Conservation (phyloP, 225 moss, liverwort and hornwort genomes). For the Climacium dendroides region DNA sequence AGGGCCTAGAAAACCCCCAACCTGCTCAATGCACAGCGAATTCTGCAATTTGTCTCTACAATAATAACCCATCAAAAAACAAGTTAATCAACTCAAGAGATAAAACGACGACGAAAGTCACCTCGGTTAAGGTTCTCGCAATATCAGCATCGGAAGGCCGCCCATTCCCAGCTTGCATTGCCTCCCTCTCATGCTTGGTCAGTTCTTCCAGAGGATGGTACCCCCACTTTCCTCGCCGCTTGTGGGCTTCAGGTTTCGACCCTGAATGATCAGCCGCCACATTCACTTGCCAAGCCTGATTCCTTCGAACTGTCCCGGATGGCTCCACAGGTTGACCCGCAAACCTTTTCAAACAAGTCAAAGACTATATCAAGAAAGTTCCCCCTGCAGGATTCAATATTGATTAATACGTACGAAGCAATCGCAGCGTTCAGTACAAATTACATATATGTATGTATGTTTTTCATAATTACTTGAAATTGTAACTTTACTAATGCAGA, state of each 20-base stretch:
- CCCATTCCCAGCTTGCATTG: conserved; percentile 70
- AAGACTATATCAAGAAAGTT: not conserved
- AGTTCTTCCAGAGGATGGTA: conserved; percentile 95
- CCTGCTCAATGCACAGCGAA: not conserved
- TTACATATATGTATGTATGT: no score
- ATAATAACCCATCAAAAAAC: not conserved
- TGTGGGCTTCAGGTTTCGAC: conserved; percentile 75
- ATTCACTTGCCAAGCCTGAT: conserved; percentile 51
- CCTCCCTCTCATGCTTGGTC: conserved; percentile 73
- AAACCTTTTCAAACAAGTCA: conserved; percentile 32
- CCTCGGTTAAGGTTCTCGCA: conserved; percentile 87
- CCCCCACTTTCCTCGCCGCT: conserved; percentile 77
- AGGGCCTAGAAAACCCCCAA: not conserved
- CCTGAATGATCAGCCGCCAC: conserved; percentile 93
- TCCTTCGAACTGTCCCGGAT: conserved; percentile 27
- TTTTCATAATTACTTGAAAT: not conserved
- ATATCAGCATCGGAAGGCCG: conserved; percentile 66
- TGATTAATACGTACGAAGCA: not conserved
- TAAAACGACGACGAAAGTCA: not conserved
- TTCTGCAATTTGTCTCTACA: not conserved
- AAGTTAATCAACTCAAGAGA: not conserved
- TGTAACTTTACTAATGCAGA: not conserved
- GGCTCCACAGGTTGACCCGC: conserved; percentile 44
- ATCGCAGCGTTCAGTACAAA: not conserved
- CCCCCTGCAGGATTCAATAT: not conserved